Evolutionary conservation across 768 basidiomycete genomes (phyloP), one percentile per base, ranked within the genome.

Genomic region (Chlorophyllum brunneum): DNA sequence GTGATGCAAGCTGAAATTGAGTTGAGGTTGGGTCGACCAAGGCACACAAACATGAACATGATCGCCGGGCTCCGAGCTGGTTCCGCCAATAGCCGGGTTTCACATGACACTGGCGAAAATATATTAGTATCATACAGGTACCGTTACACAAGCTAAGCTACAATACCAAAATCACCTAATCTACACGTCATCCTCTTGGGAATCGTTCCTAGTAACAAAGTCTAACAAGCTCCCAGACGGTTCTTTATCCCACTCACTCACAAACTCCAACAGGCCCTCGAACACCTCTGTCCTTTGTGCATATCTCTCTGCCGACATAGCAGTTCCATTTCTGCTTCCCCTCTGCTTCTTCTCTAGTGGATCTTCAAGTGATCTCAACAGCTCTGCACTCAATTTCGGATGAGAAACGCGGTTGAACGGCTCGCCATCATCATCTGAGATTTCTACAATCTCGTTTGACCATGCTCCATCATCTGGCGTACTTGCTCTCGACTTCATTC

Each of bases 211-310:
- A 54, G 83, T 78, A 30, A 90, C 72, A 59, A 87, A 65, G 59
- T 87, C 80, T 63, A 86, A 62, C 62, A 92, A 66, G 57, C 80
- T 80, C 49, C 77, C 78, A 3, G 67, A 65, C 1, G 88, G 89
- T 65, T 92, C 79, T 66, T 85, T 92, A 54, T 79, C 80, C 20
- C 75, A 72, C 46, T 78, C 76, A 24, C 75, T 72, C 10, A 92
- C 74, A 64, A 85, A 87, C 56, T 66, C 73, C 72, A 91, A 66
- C 53, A 92, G 56, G 29, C 64, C 64, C 63, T 90, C 85, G 62
- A 91, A 91, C 54, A 87, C 78, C 56, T 81, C 79, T 46, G 78
- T 85, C 31, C 89, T 75, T 67, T 86, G 83, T 33, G 67, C 68
- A 64, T 82, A 89, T 56, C 78, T 69, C 31, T 72, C 73, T 1